Conservation (phyloP, 176 grass and related monocot genomes). For the Paspalum notatum region DNA sequence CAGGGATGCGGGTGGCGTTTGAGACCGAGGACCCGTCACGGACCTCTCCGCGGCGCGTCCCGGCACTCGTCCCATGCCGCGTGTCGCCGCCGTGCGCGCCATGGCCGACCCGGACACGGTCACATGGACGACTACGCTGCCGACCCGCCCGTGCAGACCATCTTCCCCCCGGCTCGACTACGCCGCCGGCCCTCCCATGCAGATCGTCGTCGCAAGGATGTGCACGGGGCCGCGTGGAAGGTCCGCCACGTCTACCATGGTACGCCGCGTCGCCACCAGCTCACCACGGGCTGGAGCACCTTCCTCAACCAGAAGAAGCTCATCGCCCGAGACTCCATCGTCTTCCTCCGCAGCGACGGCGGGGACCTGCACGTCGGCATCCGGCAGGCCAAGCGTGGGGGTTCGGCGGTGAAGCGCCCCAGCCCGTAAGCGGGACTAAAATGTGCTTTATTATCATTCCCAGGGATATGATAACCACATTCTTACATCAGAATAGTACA, state of each 20-base stretch:
- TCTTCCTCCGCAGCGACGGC: slow-evolving; percentile 72
- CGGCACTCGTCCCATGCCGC: slow-evolving; percentile 61
- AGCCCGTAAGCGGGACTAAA: too few relatives aligned
- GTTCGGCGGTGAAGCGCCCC: slow-evolving; percentile 30
- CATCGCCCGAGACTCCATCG: slow-evolving; percentile 81
- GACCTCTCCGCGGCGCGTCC: slow-evolving; percentile 49
- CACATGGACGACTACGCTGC: slow-evolving; percentile 35
- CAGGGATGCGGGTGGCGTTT: too few relatives aligned
- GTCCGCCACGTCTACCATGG: slow-evolving; percentile 95
- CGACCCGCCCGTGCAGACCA: slow-evolving; percentile 78
- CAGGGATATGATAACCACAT: too few relatives aligned
- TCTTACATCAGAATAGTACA: too few relatives aligned
- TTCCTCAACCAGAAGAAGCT: slow-evolving; percentile 98
- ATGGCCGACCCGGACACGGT: slow-evolving; percentile 84
- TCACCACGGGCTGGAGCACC: slow-evolving; percentile 94
- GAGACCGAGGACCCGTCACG: too few relatives aligned
- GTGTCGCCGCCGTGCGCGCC: slow-evolving; percentile 68
- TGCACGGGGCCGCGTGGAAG: slow-evolving; percentile 81
- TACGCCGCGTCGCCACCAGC: slow-evolving; percentile 83
- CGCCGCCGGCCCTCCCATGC: slow-evolving; percentile 73
- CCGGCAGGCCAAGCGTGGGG: slow-evolving; percentile 63
- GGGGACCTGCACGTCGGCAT: slow-evolving; percentile 91
- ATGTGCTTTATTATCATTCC: too few relatives aligned
- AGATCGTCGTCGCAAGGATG: slow-evolving; percentile 88
- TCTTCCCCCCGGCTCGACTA: slow-evolving; percentile 95